Evolutionary conservation across 371 early-diverging fungal species (phyloP), one percentile per base, ranked within the genome.

Genomic region (Mucor saturninus): DNA sequence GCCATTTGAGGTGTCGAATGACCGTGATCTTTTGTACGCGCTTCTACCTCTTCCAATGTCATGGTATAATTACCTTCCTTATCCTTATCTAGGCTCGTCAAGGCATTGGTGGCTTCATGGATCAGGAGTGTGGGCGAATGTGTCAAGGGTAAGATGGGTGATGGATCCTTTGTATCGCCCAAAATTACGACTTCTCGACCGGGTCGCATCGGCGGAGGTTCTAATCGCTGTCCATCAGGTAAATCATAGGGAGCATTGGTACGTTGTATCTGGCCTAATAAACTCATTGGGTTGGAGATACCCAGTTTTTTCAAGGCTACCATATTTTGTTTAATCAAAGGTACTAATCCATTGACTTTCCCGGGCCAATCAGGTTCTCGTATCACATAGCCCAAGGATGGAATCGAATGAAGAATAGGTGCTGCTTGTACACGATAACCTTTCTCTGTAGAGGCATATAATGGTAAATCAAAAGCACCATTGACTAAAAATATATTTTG

Each of bases 1-100:
- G 88, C 88, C 83, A 88, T 85, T 58, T 86, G 79, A 9, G 88
- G 88, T 3, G 86, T 88, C 0, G 86, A 86, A 60, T 88, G 88
- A 0, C 88, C 88, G 61, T 86, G 85, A 0, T 64, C 61, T 8
- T 63, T 56, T 11, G 86, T 74, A 5, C 74, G 52, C 31, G 71
- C 63, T n/a, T 74, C 66, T 0, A 81, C 79, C 28, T 73, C 56
- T 43, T 72, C 72, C 5, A 69, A 64, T 32, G 72, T 72, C n/a
- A n/a, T 2, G 59, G 54, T 4, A 51, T 51, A 14, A 46, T 37
- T 29, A 4, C 45, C 54, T 54, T 61, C 38, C 42, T 61, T 68
- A 2, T 7, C 35, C 35, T n/a, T 58, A 55, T 73, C 78, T 14
- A 84, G 50, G 28, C 69, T 62, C 2, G 82, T 82, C 42, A 77